phyloP scores from a whole-genome alignment of 2,329 filamentous ascomycete genomes.

The Thielaviopsis musarum region DNA sequence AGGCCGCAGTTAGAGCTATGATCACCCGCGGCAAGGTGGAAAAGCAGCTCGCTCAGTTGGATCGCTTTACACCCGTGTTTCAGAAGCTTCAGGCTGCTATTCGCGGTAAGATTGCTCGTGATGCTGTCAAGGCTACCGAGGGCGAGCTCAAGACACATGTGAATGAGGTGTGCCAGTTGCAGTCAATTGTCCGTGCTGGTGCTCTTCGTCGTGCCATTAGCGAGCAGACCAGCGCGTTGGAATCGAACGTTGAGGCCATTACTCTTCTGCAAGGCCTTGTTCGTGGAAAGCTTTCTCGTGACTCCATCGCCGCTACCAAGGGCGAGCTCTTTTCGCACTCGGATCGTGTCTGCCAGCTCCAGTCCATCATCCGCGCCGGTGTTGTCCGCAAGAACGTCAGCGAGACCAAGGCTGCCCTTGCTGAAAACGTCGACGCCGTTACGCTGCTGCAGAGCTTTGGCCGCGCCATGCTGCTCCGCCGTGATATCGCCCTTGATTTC shows the following conservation, averaged over 20 bases:
- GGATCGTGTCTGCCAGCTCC: constrained; percentile 29
- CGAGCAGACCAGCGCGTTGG: constrained; percentile 30
- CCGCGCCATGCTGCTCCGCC: constrained; percentile 44
- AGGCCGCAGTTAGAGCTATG: constrained; percentile 64
- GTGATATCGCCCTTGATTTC: constrained; percentile 29
- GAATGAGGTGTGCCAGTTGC: constrained; percentile 28
- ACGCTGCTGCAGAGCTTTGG: constrained; percentile 39
- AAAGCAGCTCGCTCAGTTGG: constrained; percentile 55
- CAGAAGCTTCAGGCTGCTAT: constrained; percentile 45
- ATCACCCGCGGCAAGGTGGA: constrained; percentile 59
- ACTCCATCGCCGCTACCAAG: constrained; percentile 27
- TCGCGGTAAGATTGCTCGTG: constrained; percentile 32
- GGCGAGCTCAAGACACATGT: constrained; percentile 30
- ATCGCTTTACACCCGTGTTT: constrained; percentile 20
- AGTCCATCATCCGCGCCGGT: constrained; percentile 35
- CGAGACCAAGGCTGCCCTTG: constrained; percentile 30
- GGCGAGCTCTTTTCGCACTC: constrained; percentile 30
- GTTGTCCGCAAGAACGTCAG: constrained; percentile 35
- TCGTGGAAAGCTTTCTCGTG: constrained; percentile 32
- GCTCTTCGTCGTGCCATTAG: constrained; percentile 35
- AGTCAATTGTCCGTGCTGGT: constrained; percentile 35
- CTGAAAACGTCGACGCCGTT: constrained; percentile 28
- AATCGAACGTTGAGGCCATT: constrained; percentile 28
- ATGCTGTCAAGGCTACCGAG: constrained; percentile 26
- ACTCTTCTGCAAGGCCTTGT: constrained; percentile 24